Evolutionary conservation across 2,329 filamentous ascomycete genomes (phyloP).

Genomic region (Ophiostoma australiae): DNA sequence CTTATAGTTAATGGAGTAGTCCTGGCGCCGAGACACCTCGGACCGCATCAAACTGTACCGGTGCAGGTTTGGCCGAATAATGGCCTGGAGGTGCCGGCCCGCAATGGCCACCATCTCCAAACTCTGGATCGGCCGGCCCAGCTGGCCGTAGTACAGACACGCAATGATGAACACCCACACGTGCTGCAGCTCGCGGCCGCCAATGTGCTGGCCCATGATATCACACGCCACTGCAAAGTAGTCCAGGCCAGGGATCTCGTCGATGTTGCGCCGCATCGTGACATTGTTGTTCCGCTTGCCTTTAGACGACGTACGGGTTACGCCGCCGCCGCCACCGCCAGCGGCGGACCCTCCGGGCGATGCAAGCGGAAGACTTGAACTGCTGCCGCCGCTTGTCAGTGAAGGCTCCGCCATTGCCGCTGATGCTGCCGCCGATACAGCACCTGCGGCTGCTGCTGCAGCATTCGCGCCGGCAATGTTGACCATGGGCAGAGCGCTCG

Average conservation of each 20-base stretch:
- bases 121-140: slow-evolving; percentile 82
- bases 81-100: slow-evolving; percentile 58
- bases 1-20: slow-evolving; percentile 27
- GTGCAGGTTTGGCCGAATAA: slow-evolving; percentile 64
- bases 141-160: slow-evolving; percentile 81
- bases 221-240: slow-evolving; percentile 85
- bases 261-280: slow-evolving; percentile 56
- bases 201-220: slow-evolving; percentile 76
- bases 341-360: not conserved
- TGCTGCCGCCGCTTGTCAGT: not conserved
- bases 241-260: slow-evolving; percentile 80
- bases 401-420: not conserved
- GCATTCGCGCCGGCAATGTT: slow-evolving; percentile 11
- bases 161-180: slow-evolving; percentile 82
- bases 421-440: not conserved
- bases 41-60: slow-evolving; percentile 29
- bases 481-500: slow-evolving; percentile 33
- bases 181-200: slow-evolving; percentile 73
- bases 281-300: slow-evolving; percentile 11
- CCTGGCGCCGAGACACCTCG: not conserved
- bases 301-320: not conserved
- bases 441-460: not conserved
- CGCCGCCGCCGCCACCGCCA: slow-evolving; percentile 7
- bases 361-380: not conserved
- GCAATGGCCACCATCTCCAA: slow-evolving; percentile 58